A percentile compares a stretch with the other conserved stretches of the same genome.
Evolutionary conservation across 352 stramenopile genomes (phyloP).

Genomic region (Pythium plurisporium): DNA sequence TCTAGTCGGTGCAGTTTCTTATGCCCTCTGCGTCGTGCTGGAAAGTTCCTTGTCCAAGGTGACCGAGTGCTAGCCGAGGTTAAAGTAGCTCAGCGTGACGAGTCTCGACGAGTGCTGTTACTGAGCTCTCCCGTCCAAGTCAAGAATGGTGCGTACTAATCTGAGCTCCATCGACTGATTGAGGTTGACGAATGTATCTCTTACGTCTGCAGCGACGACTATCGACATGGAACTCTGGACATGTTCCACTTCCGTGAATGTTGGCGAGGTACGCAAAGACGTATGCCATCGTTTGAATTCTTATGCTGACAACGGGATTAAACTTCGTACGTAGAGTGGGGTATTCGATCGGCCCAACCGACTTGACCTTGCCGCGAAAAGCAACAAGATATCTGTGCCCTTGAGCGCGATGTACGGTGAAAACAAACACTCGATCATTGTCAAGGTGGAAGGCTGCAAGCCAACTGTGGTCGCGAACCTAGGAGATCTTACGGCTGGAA

Average conservation of each 20-base stretch:
- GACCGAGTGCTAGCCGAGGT: conserved; percentile 83
- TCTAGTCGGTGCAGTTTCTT: conserved; percentile 65
- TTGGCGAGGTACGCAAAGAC: conserved; percentile 42
- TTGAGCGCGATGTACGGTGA: conserved; percentile 77
- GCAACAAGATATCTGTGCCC: conserved; percentile 81
- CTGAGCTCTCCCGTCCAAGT: conserved; percentile 85
- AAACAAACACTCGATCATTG: conserved; percentile 72
- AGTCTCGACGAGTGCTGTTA: conserved; percentile 77
- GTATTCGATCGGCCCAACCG: conserved; percentile 34
- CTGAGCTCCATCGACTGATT: no score
- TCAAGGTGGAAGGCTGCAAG: conserved; percentile 84
- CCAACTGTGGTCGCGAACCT: conserved; percentile 77
- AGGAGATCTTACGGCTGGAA: conserved; percentile 51
- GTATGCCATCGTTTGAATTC: neutral
- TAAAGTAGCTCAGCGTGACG: conserved; percentile 83
- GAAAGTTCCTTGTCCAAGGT: conserved; percentile 86
- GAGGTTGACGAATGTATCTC: no score
- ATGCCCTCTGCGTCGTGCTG: conserved; percentile 75
- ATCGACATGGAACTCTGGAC: conserved; percentile 85
- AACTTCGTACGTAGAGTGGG: conserved; percentile 26
- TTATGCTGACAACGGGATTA: neutral
- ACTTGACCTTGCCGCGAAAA: conserved; percentile 47
- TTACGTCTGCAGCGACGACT: conserved; percentile 67
- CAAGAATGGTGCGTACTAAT: conserved; percentile 71
- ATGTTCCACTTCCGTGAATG: conserved; percentile 39